phyloP scores from a whole-genome alignment of 805 yeast genomes.

The Blastobotrys terrestris region DNA sequence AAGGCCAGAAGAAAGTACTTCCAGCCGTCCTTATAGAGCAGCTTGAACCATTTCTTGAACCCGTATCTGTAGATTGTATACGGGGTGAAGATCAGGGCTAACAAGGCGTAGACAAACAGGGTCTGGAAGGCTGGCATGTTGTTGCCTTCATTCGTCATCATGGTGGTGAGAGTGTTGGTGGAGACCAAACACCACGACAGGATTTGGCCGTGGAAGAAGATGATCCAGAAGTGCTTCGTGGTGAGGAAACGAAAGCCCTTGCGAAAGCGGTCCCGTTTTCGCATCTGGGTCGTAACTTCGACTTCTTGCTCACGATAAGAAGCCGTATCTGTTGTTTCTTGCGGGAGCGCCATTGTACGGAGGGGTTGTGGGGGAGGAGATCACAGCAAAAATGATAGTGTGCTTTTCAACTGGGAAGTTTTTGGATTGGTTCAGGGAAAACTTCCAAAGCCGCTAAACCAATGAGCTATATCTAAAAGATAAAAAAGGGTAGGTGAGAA shows the following conservation, averaged over 20 bases:
- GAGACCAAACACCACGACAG: conserved; percentile 37
- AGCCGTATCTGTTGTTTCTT: not conserved
- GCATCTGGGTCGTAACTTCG: not conserved
- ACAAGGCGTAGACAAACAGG: conserved; percentile 35
- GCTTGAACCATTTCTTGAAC: conserved; percentile 29
- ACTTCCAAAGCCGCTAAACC: conserved; percentile 13
- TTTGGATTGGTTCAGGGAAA: conserved; percentile 7
- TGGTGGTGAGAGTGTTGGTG: conserved; percentile 40
- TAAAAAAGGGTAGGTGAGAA: not conserved
- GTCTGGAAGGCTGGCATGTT: conserved; percentile 41
- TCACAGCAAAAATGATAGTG: conserved; percentile 1
- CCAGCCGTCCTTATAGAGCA: conserved; percentile 36
- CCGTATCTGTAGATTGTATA: conserved; percentile 36
- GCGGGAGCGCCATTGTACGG: not conserved
- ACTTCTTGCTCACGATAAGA: not conserved
- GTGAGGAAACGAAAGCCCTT: conserved; percentile 24
- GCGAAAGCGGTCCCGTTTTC: not conserved
- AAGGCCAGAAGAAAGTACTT: conserved; percentile 38
- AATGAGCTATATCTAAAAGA: not conserved
- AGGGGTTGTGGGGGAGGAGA: not conserved
- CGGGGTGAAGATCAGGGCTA: conserved; percentile 35
- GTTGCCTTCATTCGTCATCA: conserved; percentile 33
- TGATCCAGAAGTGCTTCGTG: conserved; percentile 36
- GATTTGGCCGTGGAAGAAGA: conserved; percentile 37
- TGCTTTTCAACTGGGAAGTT: conserved; percentile 5